These are phyloP conservation scores for Wickerhamomyces mucosus DNA, from an alignment of 805 yeast species.

Conservation along the genomic window DNA sequence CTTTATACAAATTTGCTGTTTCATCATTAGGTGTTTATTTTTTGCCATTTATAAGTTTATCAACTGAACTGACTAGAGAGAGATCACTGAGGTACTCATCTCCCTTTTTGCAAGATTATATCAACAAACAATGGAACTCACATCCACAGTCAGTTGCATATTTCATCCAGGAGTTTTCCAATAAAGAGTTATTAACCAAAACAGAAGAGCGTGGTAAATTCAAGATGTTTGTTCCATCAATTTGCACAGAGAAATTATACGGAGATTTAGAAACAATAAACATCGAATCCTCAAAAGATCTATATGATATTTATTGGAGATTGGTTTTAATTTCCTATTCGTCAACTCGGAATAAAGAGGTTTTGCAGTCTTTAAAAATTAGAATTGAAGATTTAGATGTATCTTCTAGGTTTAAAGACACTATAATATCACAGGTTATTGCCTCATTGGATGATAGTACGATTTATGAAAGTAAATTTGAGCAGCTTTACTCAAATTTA, in stretches of 20 bases:
- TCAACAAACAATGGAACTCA: slow-evolving; percentile 33
- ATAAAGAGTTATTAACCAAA: slow-evolving; percentile 14
- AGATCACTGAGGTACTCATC: slow-evolving; percentile 35
- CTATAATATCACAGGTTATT: slow-evolving; percentile 11
- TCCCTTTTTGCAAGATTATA: slow-evolving; percentile 37
- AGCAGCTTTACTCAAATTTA: slow-evolving; percentile 12
- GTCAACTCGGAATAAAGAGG: slow-evolving; percentile 17
- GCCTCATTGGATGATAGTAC: slow-evolving; percentile 6
- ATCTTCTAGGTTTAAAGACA: slow-evolving; percentile 8
- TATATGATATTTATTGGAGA: slow-evolving; percentile 45
- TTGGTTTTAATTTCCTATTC: slow-evolving; percentile 31
- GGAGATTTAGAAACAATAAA: slow-evolving; percentile 4
- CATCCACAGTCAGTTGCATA: slow-evolving; percentile 28
- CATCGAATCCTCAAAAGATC: slow-evolving; percentile 5
- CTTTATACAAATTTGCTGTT: slow-evolving; percentile 31
- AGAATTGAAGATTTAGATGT: slow-evolving; percentile 1
- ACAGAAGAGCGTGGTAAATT: slow-evolving; percentile 8
- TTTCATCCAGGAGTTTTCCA: slow-evolving; percentile 30
- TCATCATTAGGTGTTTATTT: slow-evolving; percentile 25
- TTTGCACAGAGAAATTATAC: slow-evolving; percentile 5
- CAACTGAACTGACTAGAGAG: slow-evolving; percentile 32
- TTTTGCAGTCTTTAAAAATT: slow-evolving; percentile 3
- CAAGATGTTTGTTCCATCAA: slow-evolving; percentile 11
- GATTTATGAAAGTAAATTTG: slow-evolving; percentile 9
- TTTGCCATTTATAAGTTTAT: slow-evolving; percentile 37